Conservation (phyloP, 331 rosid genomes). For the Malus hybrid region DNA sequence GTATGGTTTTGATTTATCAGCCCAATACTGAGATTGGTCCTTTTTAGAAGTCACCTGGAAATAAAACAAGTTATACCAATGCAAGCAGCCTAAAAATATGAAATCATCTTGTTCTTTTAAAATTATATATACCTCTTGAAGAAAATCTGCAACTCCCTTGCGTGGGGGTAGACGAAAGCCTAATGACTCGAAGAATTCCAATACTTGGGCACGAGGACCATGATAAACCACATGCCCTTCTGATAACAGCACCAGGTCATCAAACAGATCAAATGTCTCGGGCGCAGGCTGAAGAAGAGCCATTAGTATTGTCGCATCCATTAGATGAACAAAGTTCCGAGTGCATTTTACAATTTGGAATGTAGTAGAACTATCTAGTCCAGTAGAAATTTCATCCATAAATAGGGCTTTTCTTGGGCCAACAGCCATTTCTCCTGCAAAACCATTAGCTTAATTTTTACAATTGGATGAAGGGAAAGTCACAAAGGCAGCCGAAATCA, state of each 20-base stretch:
- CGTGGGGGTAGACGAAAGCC: constrained; percentile 80
- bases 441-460: neutral
- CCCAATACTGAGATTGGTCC: constrained; percentile 91
- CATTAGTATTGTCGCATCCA: constrained; percentile 80
- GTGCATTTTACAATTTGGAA: constrained; percentile 75
- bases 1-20: constrained; percentile 62
- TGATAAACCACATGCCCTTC: constrained; percentile 72
- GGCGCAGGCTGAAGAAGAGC: constrained; percentile 98
- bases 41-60: constrained; percentile 74
- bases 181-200: constrained; percentile 64
- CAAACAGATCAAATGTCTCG: constrained; percentile 80
- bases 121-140: constrained; percentile 60
- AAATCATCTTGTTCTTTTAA: neutral
- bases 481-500: neutral
- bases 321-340: constrained; percentile 72
- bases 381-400: constrained; percentile 95
- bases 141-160: constrained; percentile 82
- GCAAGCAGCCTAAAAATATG: neutral
- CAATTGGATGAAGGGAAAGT: neutral
- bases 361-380: constrained; percentile 88
- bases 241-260: constrained; percentile 63
- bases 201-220: constrained; percentile 68
- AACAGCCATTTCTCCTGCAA: constrained; percentile 76
- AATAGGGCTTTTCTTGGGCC: constrained; percentile 83
- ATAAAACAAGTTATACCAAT: neutral